Percentiles rank a stretch among this genome's conserved stretches.
Conservation (phyloP, 2,329 filamentous ascomycete species). For the Paracoccidioides lutzii region DNA sequence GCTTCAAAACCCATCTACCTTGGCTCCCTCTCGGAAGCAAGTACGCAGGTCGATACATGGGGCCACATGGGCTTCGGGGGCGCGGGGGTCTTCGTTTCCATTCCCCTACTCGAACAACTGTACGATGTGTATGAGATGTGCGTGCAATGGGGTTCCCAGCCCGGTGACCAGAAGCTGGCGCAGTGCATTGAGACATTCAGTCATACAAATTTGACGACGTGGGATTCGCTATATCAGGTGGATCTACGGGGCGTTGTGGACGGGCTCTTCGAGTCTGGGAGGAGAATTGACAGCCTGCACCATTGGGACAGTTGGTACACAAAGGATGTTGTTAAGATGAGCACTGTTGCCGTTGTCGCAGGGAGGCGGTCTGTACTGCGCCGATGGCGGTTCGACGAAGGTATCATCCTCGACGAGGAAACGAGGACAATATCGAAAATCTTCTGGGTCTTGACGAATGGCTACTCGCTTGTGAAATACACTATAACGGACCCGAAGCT, state of each 20-base stretch:
- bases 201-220: constrained; percentile 27
- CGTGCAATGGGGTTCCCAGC: constrained; percentile 31
- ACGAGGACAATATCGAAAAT: constrained; percentile 25
- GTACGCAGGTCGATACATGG: constrained; percentile 32
- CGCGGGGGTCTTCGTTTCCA: constrained; percentile 33
- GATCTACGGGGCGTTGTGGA: constrained; percentile 31
- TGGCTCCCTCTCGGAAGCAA: constrained; percentile 31
- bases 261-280: constrained; percentile 32
- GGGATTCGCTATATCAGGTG: constrained; percentile 34
- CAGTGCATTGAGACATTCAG: constrained; percentile 31
- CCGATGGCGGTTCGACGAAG: constrained; percentile 33
- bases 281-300: constrained; percentile 32
- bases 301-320: constrained; percentile 35
- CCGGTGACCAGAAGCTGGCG: constrained; percentile 33
- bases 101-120: constrained; percentile 27
- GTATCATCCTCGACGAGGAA: constrained; percentile 22
- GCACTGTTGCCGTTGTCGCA: constrained; percentile 27
- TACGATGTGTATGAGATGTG: constrained; percentile 30
- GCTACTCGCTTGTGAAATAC: constrained; percentile 32
- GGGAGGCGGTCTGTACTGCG: constrained; percentile 31
- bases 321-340: constrained; percentile 35
- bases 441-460: constrained; percentile 34
- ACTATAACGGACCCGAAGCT: constrained; percentile 23
- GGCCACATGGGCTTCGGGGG: constrained; percentile 34
- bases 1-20: constrained; percentile 31